Conservation (phyloP, 2,329 filamentous ascomycete genomes). For the Atkinsonella texensis region DNA sequence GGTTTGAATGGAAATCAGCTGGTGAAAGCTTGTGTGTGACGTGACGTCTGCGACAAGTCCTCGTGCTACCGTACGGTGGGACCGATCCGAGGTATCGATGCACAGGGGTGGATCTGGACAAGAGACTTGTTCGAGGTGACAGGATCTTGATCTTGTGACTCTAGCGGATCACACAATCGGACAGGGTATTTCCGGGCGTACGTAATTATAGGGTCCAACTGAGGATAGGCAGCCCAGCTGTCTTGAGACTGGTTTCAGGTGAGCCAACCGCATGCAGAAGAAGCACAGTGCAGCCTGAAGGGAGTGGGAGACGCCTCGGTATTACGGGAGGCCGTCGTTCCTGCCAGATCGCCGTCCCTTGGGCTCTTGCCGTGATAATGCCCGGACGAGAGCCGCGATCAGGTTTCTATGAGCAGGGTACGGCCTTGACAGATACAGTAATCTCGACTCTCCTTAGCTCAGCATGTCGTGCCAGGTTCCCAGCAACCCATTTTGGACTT, state of each 20-base stretch:
- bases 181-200: neutral
- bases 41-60: neutral
- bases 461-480: too few species aligned
- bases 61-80: neutral
- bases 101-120: neutral
- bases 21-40: neutral
- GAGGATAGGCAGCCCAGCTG: neutral
- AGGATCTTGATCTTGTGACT: neutral
- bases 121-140: neutral
- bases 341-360: neutral
- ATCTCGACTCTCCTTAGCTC: neutral
- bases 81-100: neutral
- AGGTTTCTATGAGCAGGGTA: too few species aligned
- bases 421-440: neutral
- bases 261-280: neutral
- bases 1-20: neutral
- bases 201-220: neutral
- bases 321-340: neutral
- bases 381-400: neutral
- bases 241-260: neutral
- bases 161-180: neutral
- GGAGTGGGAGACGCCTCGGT: neutral
- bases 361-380: neutral
- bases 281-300: neutral
- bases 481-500: too few species aligned